These are phyloP conservation scores for Saturnispora sekii DNA, from an alignment of 805 yeast genomes.

Conservation along the genomic window DNA sequence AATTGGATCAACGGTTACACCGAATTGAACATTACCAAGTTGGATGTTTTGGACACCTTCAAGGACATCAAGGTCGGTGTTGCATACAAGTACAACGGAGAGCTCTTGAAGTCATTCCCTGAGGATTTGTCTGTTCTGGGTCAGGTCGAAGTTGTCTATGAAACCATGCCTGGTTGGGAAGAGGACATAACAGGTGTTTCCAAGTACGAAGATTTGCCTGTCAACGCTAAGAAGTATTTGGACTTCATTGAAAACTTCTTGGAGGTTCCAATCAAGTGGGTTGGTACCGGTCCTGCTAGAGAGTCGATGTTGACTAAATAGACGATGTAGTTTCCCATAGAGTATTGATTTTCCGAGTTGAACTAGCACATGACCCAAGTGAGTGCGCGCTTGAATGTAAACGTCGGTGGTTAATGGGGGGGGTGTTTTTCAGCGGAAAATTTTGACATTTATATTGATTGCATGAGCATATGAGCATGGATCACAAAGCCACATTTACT, in stretches of 20 bases:
- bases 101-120: constrained; percentile 73
- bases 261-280: constrained; percentile 86
- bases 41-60: constrained; percentile 88
- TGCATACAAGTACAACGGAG: constrained; percentile 71
- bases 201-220: constrained; percentile 72
- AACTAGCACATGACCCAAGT: too few species aligned
- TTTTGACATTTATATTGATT: too few species aligned
- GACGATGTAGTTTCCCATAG: constrained; percentile 1
- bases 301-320: constrained; percentile 73
- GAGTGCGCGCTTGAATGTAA: too few species aligned
- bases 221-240: constrained; percentile 77
- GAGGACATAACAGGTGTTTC: constrained; percentile 65
- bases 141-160: constrained; percentile 87
- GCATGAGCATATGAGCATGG: too few species aligned
- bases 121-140: constrained; percentile 79
- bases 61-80: constrained; percentile 84
- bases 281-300: constrained; percentile 97
- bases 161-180: constrained; percentile 92
- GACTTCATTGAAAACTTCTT: constrained; percentile 78
- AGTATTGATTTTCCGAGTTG: too few species aligned
- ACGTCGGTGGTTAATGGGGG: too few species aligned
- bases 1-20: constrained; percentile 93
- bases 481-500: too few species aligned
- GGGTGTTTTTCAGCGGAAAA: too few species aligned
- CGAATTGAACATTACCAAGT: constrained; percentile 83